These are phyloP conservation scores for Salisapilia sapeloensis DNA, from an alignment of 352 stramenopile species.

Conservation along the genomic window DNA sequence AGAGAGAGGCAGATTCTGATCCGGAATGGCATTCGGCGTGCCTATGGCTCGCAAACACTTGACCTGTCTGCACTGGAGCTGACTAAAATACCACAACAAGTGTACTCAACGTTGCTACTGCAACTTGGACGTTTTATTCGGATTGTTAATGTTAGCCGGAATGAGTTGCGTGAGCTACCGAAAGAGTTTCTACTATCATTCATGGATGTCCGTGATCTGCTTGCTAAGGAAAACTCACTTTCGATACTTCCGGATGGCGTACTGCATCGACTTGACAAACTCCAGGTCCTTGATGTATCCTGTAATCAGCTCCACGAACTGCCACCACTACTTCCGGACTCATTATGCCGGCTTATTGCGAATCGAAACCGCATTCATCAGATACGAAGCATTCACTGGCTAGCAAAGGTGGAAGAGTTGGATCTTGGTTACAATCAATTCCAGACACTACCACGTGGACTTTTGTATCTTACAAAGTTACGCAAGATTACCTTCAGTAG, in stretches of 20 bases:
- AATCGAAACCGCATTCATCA: constrained; percentile 36
- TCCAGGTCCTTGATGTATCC: constrained; percentile 23
- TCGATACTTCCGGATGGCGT: constrained; percentile 13
- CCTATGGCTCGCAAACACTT: constrained; percentile 32
- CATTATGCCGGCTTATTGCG: constrained; percentile 12
- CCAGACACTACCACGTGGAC: constrained; percentile 24
- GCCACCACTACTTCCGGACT: constrained; percentile 15
- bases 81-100: constrained; percentile 26
- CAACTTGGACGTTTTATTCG: constrained; percentile 42
- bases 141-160: constrained; percentile 48
- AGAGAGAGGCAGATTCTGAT: too few species aligned
- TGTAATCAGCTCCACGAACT: constrained; percentile 41
- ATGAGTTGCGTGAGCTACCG: constrained; percentile 40
- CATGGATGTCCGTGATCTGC: constrained; percentile 19
- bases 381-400: constrained; percentile 23
- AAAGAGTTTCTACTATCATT: constrained; percentile 31
- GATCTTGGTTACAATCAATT: constrained; percentile 56
- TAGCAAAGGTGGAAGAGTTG: constrained; percentile 22
- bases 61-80: constrained; percentile 52
- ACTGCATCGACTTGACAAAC: constrained; percentile 7
- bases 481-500: constrained; percentile 18
- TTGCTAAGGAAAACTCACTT: constrained; percentile 56
- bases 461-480: constrained; percentile 22
- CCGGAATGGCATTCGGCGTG: constrained; percentile 18
- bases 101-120: constrained; percentile 43